Percentiles rank a stretch among this genome's conserved stretches.
phyloP scores from a whole-genome alignment of 208 protist genomes.

The Angomonas deanei region DNA sequence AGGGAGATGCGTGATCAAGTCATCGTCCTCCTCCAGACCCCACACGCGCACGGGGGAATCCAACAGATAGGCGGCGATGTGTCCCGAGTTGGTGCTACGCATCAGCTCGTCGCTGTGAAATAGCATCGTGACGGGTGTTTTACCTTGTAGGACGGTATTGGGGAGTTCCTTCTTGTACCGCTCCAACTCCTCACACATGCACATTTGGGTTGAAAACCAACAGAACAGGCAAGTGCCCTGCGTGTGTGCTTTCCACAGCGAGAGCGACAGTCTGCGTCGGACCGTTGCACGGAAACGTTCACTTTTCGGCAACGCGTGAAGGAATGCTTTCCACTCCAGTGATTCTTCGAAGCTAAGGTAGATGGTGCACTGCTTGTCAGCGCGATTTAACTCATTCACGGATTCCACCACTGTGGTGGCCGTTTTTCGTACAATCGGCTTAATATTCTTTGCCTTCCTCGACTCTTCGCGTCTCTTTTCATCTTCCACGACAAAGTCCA shows the following conservation, averaged over 20 bases:
- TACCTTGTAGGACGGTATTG: constrained; percentile 5
- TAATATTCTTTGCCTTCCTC: neutral
- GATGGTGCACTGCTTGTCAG: constrained; percentile 20
- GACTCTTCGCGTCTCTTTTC: constrained; percentile 20
- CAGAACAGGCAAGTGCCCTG: constrained; percentile 63
- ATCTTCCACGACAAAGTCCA: constrained; percentile 3
- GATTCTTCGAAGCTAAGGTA: constrained; percentile 60
- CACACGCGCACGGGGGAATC: constrained; percentile 64
- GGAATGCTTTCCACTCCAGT: constrained; percentile 58
- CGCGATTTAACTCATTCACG: neutral
- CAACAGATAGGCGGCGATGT: constrained; percentile 73
- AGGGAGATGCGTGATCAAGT: constrained; percentile 21
- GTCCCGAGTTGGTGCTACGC: constrained; percentile 79
- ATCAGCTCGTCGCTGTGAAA: constrained; percentile 77
- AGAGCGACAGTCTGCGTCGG: constrained; percentile 34
- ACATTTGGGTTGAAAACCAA: constrained; percentile 62
- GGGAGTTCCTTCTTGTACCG: constrained; percentile 29
- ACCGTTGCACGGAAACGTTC: constrained; percentile 52
- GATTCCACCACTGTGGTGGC: neutral
- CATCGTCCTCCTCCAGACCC: constrained; percentile 61
- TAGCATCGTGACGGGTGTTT: constrained; percentile 57
- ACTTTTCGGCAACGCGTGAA: constrained; percentile 19
- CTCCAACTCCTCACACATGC: constrained; percentile 59
- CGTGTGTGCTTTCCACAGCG: constrained; percentile 42
- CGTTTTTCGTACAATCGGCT: neutral